phyloP scores from a whole-genome alignment of 441 rosid genomes.

The Daphne laureola region DNA sequence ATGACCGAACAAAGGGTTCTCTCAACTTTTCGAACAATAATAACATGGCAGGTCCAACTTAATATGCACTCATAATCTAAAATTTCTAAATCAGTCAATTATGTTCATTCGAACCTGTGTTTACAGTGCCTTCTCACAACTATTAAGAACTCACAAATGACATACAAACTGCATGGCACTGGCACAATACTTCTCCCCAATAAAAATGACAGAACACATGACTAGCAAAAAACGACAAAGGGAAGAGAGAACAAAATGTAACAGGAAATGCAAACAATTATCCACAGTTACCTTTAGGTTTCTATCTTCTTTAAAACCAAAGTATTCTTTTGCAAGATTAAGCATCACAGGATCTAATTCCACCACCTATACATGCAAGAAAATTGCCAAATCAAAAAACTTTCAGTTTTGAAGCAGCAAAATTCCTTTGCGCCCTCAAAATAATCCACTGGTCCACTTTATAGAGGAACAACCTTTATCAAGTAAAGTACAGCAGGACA shows the following conservation, averaged over 20 bases:
- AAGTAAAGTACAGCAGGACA: slow-evolving; percentile 2
- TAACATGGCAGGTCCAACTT: too few relatives aligned
- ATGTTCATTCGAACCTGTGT: too few relatives aligned
- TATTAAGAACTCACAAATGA: too few relatives aligned
- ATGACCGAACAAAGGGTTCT: neutral
- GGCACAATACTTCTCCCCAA: too few relatives aligned
- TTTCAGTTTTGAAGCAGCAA: slow-evolving; percentile 10
- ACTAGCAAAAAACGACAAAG: too few relatives aligned
- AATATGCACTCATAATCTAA: too few relatives aligned
- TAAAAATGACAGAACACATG: too few relatives aligned
- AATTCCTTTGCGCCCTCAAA: slow-evolving; percentile 5
- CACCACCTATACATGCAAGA: slow-evolving; percentile 47
- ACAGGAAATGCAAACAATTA: neutral
- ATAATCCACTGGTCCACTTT: neutral
- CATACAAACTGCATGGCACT: too few relatives aligned
- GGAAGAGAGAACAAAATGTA: too few relatives aligned
- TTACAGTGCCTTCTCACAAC: too few relatives aligned
- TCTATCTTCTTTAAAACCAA: slow-evolving; percentile 52
- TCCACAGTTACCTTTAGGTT: slow-evolving; percentile 51
- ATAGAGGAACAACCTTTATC: too few relatives aligned
- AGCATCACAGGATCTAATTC: slow-evolving; percentile 71
- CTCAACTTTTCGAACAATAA: neutral
- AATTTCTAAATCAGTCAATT: too few relatives aligned
- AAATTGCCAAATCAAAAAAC: slow-evolving; percentile 15
- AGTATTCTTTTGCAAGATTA: slow-evolving; percentile 58